These are phyloP conservation scores for Lodderomyces pseudojiufengensis DNA, from an alignment of 1,139 yeast species.

Conservation along the genomic window DNA sequence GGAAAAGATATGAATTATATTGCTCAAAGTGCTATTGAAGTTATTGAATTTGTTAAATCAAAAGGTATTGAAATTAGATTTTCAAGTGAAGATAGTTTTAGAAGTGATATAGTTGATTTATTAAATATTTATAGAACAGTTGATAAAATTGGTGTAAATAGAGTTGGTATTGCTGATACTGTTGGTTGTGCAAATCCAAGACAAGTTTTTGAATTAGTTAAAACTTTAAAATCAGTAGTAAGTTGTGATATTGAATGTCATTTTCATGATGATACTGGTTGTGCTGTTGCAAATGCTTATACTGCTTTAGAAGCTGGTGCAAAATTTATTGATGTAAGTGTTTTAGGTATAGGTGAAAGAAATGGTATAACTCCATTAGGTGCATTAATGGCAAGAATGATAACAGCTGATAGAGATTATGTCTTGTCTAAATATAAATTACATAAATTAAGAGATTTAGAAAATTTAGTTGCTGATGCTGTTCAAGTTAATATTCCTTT, in stretches of 20 bases:
- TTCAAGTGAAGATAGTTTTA: slow-evolving; percentile 95
- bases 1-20: slow-evolving; percentile 99
- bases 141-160: slow-evolving; percentile 95
- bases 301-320: slow-evolving; percentile 99
- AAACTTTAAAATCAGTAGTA: slow-evolving; percentile 89
- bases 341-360: slow-evolving; percentile 97
- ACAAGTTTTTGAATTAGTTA: slow-evolving; percentile 94
- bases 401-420: slow-evolving; percentile 96
- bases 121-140: slow-evolving; percentile 95
- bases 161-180: slow-evolving; percentile 99
- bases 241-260: slow-evolving; percentile 98
- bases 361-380: slow-evolving; percentile 98
- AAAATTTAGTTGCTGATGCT: slow-evolving; percentile 93
- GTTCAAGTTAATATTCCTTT: slow-evolving; percentile 96
- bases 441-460: slow-evolving; percentile 93
- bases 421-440: slow-evolving; percentile 92
- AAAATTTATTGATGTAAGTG: slow-evolving; percentile 88
- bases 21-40: slow-evolving; percentile 94
- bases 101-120: slow-evolving; percentile 93
- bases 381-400: slow-evolving; percentile 98
- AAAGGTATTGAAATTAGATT: slow-evolving; percentile 97
- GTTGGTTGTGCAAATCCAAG: slow-evolving; percentile 99
- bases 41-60: slow-evolving; percentile 94
- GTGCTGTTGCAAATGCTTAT: slow-evolving; percentile 98
- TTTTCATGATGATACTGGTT: slow-evolving; percentile 98